Conservation (phyloP, 2,329 filamentous ascomycete genomes). For the Ophioceras dolichostomum region DNA sequence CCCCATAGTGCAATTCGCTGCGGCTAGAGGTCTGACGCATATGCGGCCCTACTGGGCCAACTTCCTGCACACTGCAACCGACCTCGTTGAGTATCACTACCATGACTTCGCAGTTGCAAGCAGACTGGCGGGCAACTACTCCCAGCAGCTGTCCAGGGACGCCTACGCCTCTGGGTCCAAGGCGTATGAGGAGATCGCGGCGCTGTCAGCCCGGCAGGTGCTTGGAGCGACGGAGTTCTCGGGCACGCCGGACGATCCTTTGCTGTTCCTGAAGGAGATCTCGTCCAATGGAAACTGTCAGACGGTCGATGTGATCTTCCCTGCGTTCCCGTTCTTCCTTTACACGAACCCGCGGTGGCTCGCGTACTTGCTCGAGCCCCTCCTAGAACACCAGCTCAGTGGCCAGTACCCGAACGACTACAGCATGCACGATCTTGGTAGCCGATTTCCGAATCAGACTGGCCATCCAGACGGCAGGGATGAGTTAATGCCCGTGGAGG, state of each 20-base stretch:
- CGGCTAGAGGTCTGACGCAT: conserved; percentile 59
- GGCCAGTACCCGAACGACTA: conserved; percentile 74
- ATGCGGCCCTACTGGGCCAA: conserved; percentile 74
- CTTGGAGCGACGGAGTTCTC: conserved; percentile 66
- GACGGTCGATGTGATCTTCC: conserved; percentile 78
- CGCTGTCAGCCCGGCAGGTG: conserved; percentile 65
- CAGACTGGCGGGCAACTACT: conserved; percentile 56
- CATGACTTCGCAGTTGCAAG: conserved; percentile 53
- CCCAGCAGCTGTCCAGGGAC: conserved; percentile 55
- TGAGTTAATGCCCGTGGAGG: conserved; percentile 63
- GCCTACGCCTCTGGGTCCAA: conserved; percentile 61
- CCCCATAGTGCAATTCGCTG: conserved; percentile 66
- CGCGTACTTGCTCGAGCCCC: conserved; percentile 63
- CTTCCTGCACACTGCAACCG: conserved; percentile 50
- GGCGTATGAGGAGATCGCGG: conserved; percentile 67
- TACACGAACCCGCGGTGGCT: conserved; percentile 74
- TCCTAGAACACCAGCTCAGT: conserved; percentile 68
- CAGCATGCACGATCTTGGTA: conserved; percentile 63
- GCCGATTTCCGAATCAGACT: conserved; percentile 60
- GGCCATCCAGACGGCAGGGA: conserved; percentile 56
- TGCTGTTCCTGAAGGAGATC: conserved; percentile 75
- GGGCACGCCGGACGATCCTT: conserved; percentile 54
- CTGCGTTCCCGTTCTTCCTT: conserved; percentile 71
- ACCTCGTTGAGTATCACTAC: conserved; percentile 62
- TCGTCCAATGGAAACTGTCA: conserved; percentile 74